These are phyloP conservation scores for Komagataella kurtzmanii DNA, from an alignment of 805 yeast species.

Conservation along the genomic window DNA sequence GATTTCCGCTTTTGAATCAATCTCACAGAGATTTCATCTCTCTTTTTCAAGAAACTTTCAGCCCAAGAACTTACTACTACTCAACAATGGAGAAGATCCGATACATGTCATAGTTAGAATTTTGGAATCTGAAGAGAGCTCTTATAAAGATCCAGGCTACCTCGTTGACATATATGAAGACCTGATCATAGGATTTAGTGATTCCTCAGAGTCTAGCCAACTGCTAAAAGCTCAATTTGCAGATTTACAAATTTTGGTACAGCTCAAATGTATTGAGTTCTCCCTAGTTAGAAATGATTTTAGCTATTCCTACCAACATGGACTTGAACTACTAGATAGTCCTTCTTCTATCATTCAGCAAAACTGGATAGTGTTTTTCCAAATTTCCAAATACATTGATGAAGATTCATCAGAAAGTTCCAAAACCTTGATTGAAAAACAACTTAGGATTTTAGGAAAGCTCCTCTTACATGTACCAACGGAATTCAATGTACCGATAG, in stretches of 20 bases:
- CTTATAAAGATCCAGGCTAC: slow-evolving; percentile 30
- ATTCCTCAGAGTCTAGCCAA: background rate
- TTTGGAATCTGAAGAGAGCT: slow-evolving; percentile 40
- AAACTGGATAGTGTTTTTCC: slow-evolving; percentile 64
- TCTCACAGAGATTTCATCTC: background rate
- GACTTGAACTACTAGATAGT: slow-evolving; percentile 23
- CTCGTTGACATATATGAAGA: slow-evolving; percentile 9
- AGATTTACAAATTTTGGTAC: slow-evolving; percentile 9
- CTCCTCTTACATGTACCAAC: slow-evolving; percentile 38
- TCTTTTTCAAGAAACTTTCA: background rate
- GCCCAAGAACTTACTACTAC: background rate
- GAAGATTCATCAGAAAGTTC: slow-evolving; percentile 16
- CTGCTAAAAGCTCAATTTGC: background rate
- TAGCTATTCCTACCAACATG: slow-evolving; percentile 33
- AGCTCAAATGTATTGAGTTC: slow-evolving; percentile 45
- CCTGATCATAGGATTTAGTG: background rate
- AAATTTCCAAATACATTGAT: slow-evolving; percentile 43
- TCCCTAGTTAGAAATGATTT: slow-evolving; percentile 55
- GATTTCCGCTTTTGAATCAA: background rate
- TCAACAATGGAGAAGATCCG: slow-evolving; percentile 9
- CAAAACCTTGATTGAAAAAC: slow-evolving; percentile 26
- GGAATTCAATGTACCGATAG: slow-evolving; percentile 39
- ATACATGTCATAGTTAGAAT: slow-evolving; percentile 11
- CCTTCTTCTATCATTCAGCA: slow-evolving; percentile 10
- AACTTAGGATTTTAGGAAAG: slow-evolving; percentile 39